phyloP scores from a whole-genome alignment of 768 basidiomycete genomes.

The Gloeostereum incarnatum region DNA sequence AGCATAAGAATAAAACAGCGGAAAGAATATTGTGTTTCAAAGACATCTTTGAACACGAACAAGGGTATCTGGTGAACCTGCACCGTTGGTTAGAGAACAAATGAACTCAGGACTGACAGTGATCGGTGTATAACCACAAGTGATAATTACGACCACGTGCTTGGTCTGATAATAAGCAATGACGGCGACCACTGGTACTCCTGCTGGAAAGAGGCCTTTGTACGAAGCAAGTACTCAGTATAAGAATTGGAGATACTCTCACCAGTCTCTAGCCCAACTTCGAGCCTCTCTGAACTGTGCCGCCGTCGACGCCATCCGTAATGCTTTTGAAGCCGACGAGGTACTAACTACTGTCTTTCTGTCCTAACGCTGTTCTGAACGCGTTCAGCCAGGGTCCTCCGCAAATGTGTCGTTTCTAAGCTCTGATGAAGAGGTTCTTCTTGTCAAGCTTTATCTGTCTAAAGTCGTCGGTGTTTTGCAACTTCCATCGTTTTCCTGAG shows the following conservation, averaged over 20 bases:
- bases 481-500: conserved; percentile 81
- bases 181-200: neutral
- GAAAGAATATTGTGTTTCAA: too few species aligned
- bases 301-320: conserved; percentile 69
- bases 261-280: conserved; percentile 47
- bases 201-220: conserved; percentile 40
- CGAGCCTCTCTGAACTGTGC: conserved; percentile 63
- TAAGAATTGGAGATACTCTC: conserved; percentile 85
- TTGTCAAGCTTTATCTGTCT: conserved; percentile 83
- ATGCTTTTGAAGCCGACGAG: conserved; percentile 72
- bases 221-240: conserved; percentile 79
- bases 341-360: conserved; percentile 29
- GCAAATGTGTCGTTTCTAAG: conserved; percentile 62
- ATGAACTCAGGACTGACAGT: too few species aligned
- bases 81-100: too few species aligned
- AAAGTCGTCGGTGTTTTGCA: conserved; percentile 83
- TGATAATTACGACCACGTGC: neutral
- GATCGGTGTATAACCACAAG: neutral
- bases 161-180: neutral
- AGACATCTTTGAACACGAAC: too few species aligned
- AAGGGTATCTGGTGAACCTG: too few species aligned
- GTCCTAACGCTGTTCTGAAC: conserved; percentile 14
- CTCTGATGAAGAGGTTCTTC: conserved; percentile 75
- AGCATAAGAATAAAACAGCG: too few species aligned
- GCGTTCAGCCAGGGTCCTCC: conserved; percentile 60